Evolutionary conservation across 306 rosid species (phyloP).

Genomic region (Casuarina cunninghamiana): DNA sequence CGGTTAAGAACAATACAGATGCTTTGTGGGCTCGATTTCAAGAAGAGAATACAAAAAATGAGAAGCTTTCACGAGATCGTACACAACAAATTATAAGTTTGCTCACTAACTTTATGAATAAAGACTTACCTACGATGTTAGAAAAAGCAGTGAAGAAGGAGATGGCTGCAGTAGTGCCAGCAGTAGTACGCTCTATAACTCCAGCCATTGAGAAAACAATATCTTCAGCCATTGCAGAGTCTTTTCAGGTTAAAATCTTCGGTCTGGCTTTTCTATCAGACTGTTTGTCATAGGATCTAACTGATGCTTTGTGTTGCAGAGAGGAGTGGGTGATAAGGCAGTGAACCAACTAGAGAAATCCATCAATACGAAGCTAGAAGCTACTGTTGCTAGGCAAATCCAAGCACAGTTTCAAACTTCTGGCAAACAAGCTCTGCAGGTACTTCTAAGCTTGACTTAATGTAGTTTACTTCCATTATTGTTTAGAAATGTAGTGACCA

Average conservation of each 20-base stretch:
- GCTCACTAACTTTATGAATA: slow-evolving; percentile 61
- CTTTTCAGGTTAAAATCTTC: slow-evolving; percentile 80
- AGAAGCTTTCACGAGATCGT: slow-evolving; percentile 67
- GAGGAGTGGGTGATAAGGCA: slow-evolving; percentile 96
- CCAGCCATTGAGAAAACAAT: slow-evolving; percentile 85
- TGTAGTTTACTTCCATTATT: slow-evolving; percentile 16
- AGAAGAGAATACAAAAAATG: slow-evolving; percentile 86
- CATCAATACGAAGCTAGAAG: slow-evolving; percentile 81
- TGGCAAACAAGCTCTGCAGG: slow-evolving; percentile 97
- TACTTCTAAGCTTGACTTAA: slow-evolving; percentile 24
- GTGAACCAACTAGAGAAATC: slow-evolving; percentile 95
- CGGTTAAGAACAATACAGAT: slow-evolving; percentile 71
- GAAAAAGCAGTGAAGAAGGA: slow-evolving; percentile 92
- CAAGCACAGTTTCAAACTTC: slow-evolving; percentile 98
- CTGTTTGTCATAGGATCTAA: slow-evolving; percentile 44
- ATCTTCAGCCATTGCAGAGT: slow-evolving; percentile 68
- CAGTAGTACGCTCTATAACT: slow-evolving; percentile 68
- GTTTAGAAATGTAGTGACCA: not conserved
- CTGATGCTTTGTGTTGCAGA: slow-evolving; percentile 48
- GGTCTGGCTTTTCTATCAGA: slow-evolving; percentile 18
- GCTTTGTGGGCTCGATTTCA: slow-evolving; percentile 89
- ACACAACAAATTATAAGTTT: slow-evolving; percentile 57
- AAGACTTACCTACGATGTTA: slow-evolving; percentile 71
- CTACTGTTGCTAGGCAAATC: slow-evolving; percentile 90
- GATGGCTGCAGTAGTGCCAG: slow-evolving; percentile 75